These are phyloP conservation scores for Dothideomycetes sp. DNA, from an alignment of 2,329 filamentous ascomycete genomes.

Conservation along the genomic window DNA sequence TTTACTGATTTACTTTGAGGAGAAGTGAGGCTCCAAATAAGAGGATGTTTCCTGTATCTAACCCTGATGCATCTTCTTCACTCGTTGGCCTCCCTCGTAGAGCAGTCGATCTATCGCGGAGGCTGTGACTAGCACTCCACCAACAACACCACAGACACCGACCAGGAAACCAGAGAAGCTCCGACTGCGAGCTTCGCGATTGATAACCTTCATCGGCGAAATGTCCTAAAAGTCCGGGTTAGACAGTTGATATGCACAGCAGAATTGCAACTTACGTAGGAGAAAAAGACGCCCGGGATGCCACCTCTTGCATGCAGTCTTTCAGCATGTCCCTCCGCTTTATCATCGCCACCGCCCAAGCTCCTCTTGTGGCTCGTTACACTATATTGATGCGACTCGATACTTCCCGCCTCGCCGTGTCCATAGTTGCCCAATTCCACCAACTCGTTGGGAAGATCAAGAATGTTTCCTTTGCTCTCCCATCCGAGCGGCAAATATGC, in stretches of 20 bases:
- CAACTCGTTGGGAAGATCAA: slow-evolving; percentile 32
- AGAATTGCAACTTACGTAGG: slow-evolving; percentile 59
- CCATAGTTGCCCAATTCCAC: slow-evolving; percentile 60
- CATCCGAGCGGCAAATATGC: slow-evolving; percentile 88
- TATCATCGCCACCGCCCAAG: slow-evolving; percentile 70
- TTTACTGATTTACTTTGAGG: slow-evolving; percentile 3
- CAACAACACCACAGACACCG: slow-evolving; percentile 86
- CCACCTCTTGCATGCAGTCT: slow-evolving; percentile 79
- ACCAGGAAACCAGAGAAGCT: slow-evolving; percentile 87
- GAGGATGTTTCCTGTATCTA: slow-evolving; percentile 18
- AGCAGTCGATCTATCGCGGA: slow-evolving; percentile 83
- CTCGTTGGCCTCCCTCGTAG: slow-evolving; percentile 73
- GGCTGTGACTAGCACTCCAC: slow-evolving; percentile 89
- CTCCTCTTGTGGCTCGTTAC: slow-evolving; percentile 95
- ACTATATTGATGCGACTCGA: slow-evolving; percentile 97
- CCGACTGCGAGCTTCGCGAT: slow-evolving; percentile 82
- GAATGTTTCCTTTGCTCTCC: slow-evolving; percentile 46
- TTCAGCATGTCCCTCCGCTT: slow-evolving; percentile 82
- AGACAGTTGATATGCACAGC: not conserved
- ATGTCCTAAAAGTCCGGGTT: slow-evolving; percentile 58
- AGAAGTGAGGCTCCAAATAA: slow-evolving; percentile 1
- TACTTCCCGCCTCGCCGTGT: slow-evolving; percentile 58
- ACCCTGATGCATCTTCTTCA: slow-evolving; percentile 73
- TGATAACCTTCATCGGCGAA: slow-evolving; percentile 98
- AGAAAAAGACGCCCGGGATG: slow-evolving; percentile 97